A percentile compares a stretch with the other conserved stretches of the same genome.
These are phyloP conservation scores for Coemansia sp. DNA, from an alignment of 192 early-diverging fungal genomes.

Conservation along the genomic window DNA sequence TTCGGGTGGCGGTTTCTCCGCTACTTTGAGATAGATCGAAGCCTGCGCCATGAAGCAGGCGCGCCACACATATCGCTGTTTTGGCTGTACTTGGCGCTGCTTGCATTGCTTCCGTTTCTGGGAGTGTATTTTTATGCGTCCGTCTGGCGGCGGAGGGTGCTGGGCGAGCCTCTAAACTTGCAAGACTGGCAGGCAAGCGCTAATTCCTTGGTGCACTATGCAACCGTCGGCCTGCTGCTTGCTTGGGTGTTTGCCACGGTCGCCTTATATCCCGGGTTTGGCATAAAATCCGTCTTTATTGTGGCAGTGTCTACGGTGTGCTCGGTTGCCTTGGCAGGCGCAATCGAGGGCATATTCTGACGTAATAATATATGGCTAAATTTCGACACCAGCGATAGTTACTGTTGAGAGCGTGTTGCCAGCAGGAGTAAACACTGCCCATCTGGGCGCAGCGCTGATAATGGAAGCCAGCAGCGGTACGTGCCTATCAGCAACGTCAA, in stretches of 20 bases:
- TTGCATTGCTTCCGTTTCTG: slow-evolving; percentile 33
- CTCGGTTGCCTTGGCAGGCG: slow-evolving; percentile 28
- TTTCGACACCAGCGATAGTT: slow-evolving; percentile 21
- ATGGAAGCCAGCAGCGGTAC: slow-evolving; percentile 35
- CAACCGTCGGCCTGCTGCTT: slow-evolving; percentile 36
- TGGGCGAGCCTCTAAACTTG: slow-evolving; percentile 41
- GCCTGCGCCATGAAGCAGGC: slow-evolving; percentile 26
- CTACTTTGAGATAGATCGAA: slow-evolving; percentile 47
- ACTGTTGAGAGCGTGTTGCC: slow-evolving; percentile 45
- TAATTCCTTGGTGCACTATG: slow-evolving; percentile 31
- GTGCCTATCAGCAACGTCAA: slow-evolving; percentile 42
- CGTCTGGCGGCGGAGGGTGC: slow-evolving; percentile 40
- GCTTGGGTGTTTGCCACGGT: slow-evolving; percentile 35
- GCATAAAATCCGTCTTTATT: slow-evolving; percentile 25
- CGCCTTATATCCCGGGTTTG: slow-evolving; percentile 40
- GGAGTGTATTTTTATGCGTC: slow-evolving; percentile 44
- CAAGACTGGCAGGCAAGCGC: slow-evolving; percentile 46
- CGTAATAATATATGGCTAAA: slow-evolving; percentile 7
- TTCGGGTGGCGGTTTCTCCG: slow-evolving; percentile 34
- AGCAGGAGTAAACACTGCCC: slow-evolving; percentile 36
- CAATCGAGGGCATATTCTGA: slow-evolving; percentile 34
- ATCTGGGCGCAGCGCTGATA: slow-evolving; percentile 23
- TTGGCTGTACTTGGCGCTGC: slow-evolving; percentile 29
- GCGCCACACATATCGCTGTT: slow-evolving; percentile 38
- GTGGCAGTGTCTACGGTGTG: slow-evolving; percentile 22